Evolutionary conservation across 306 rosid genomes (phyloP).

Genomic region (Benincasa hispida): DNA sequence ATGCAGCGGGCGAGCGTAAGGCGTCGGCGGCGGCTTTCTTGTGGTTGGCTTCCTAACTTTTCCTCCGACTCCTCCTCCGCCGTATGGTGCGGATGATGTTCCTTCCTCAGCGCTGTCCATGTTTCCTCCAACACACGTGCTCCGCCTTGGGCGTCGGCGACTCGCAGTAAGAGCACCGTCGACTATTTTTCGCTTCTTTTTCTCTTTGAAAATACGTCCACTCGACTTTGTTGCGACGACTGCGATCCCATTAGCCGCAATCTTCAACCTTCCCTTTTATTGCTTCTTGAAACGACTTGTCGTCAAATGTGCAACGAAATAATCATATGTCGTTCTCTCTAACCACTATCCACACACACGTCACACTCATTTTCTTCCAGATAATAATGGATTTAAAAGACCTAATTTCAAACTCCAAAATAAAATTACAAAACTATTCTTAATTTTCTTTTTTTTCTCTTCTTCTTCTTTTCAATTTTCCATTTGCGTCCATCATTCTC

Average conservation of each 20-base stretch:
- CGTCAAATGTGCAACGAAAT: background rate
- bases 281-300: background rate
- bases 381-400: too few relatives aligned
- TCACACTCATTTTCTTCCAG: too few relatives aligned
- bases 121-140: background rate
- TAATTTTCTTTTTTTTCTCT: too few relatives aligned
- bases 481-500: too few relatives aligned
- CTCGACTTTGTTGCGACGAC: background rate
- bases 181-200: background rate
- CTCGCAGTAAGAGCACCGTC: background rate
- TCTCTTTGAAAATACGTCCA: background rate
- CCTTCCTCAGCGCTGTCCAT: slow-evolving; percentile 9
- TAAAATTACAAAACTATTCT: too few relatives aligned
- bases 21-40: slow-evolving; percentile 26
- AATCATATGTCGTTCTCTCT: background rate
- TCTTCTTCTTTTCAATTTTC: too few relatives aligned
- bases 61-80: slow-evolving; percentile 39
- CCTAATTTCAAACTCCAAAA: too few relatives aligned
- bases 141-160: slow-evolving; percentile 1
- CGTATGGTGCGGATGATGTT: slow-evolving; percentile 4
- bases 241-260: background rate
- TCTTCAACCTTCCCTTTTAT: background rate
- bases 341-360: too few relatives aligned
- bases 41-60: slow-evolving; percentile 23
- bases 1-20: slow-evolving; percentile 33